A percentile compares a stretch with the other conserved stretches of the same genome.
Evolutionary conservation across 495 filamentous ascomycete genomes (phyloP).

Genomic region (Penicillium cataractarum): DNA sequence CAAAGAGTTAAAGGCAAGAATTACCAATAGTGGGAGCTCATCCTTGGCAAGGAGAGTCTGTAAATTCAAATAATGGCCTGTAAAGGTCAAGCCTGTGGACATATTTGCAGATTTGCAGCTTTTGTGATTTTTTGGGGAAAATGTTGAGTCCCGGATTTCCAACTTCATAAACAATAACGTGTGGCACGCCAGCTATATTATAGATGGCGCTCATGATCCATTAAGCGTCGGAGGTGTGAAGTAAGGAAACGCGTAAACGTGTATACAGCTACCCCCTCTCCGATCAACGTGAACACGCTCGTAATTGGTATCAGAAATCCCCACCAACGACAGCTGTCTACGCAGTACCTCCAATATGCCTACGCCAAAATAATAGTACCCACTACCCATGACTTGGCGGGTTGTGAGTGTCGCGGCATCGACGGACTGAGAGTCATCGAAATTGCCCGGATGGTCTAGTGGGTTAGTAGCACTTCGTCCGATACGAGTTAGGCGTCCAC

Average conservation of each 20-base stretch:
- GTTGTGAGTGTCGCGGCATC: not conserved
- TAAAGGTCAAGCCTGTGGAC: too few species aligned
- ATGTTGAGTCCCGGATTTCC: not conserved
- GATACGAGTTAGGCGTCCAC: not conserved
- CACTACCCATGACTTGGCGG: not conserved
- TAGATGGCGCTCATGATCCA: not conserved
- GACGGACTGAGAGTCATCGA: not conserved
- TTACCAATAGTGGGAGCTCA: too few species aligned
- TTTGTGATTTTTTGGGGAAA: too few species aligned
- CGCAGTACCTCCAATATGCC: not conserved
- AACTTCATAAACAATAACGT: not conserved
- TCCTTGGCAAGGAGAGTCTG: too few species aligned
- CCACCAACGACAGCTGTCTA: not conserved
- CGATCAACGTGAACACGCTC: not conserved
- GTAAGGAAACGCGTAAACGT: not conserved
- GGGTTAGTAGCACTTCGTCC: not conserved
- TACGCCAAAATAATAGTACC: too few species aligned
- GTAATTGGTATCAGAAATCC: not conserved
- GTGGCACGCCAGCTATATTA: not conserved
- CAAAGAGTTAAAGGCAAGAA: too few species aligned
- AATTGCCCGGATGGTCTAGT: constrained; percentile 9
- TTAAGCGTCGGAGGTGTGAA: not conserved
- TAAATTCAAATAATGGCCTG: too few species aligned
- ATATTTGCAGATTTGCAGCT: too few species aligned
- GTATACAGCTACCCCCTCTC: not conserved